phyloP scores from a whole-genome alignment of 176 grass and related monocot genomes.

The Carex scoparia region DNA sequence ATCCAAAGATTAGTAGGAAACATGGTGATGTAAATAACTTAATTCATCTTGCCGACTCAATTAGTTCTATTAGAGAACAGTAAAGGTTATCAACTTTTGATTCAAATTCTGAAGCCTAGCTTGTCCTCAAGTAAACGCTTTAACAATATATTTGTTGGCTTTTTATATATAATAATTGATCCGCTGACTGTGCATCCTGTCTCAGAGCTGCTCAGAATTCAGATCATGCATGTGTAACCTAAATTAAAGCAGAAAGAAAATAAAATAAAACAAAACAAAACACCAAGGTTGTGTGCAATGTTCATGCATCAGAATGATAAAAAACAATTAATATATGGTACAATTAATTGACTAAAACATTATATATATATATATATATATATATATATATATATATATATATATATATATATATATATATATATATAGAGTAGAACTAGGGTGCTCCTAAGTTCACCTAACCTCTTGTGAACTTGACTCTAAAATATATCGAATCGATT shows the following conservation, averaged over 20 bases:
- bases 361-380: too few species aligned
- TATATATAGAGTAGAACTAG: too few species aligned
- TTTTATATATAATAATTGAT: background rate
- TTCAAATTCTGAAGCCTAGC: background rate
- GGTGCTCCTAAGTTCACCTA: too few species aligned
- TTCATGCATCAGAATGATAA: too few species aligned
- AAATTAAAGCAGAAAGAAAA: background rate
- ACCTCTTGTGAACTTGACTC: too few species aligned
- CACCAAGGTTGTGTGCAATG: background rate
- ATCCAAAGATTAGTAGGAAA: background rate
- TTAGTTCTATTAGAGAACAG: background rate
- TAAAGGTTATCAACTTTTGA: background rate
- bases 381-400: too few species aligned
- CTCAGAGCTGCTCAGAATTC: constrained; percentile 4
- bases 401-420: too few species aligned
- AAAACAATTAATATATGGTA: too few species aligned
- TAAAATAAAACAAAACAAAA: background rate
- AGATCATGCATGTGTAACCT: background rate
- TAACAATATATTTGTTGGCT: background rate
- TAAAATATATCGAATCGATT: too few species aligned
- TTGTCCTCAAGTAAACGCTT: background rate
- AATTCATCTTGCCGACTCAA: background rate
- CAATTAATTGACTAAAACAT: too few species aligned
- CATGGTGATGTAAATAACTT: background rate
- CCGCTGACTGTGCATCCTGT: background rate